Base-by-base conservation (phyloP, 2,329 filamentous ascomycete genomes). In the Herpotrichia juniperi region DNA sequence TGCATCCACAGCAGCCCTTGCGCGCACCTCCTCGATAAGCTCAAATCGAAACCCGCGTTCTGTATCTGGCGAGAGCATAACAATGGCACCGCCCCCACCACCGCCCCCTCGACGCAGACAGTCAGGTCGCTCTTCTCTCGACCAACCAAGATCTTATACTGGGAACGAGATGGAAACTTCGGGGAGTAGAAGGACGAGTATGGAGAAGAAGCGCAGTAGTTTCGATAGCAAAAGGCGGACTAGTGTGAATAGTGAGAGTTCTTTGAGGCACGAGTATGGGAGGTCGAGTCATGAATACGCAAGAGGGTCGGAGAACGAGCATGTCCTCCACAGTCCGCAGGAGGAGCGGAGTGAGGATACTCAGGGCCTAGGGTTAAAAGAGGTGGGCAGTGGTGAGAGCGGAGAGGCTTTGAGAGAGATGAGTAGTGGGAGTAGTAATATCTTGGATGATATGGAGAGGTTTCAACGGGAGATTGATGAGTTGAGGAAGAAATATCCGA, bases 401-500 rank as follows among this genome's bases (percentile, higher is more conserved):
- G n/a, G n/a, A n/a, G n/a, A n/a, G n/a, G n/a, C n/a, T 28, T 28
- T 40, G 16, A 7, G 25, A 12, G 19, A 40, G 19, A 40, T 24
- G 9, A 25, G 3, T 10, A 40, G 37, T 25, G 37, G 19, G 3
- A 4, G 6, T 4, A 24, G 37, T 14, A 72, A 64, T 50, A 71
- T 75, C 4, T 50, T 75, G 12, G 69, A 72, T 44, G 72, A 75
- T 44, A 71, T 75, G 71, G 71, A 74, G 28, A 67, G 59, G 54
- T 73, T 75, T 25, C 72, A 75, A 54, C 60, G 62, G 7, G 72
- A 75, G 59, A 71, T 75, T 55, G 72, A 75, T 40, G 71, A 68
- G 59, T 43, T 75, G 58, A 64, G 68, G 52, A 51, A 57, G n/a
- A 53, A 56, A 48, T 73, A 64, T 50, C 61, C 62, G 25, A 46